Base-by-base conservation (phyloP, 768 basidiomycete species). In the Suillus lakei region DNA sequence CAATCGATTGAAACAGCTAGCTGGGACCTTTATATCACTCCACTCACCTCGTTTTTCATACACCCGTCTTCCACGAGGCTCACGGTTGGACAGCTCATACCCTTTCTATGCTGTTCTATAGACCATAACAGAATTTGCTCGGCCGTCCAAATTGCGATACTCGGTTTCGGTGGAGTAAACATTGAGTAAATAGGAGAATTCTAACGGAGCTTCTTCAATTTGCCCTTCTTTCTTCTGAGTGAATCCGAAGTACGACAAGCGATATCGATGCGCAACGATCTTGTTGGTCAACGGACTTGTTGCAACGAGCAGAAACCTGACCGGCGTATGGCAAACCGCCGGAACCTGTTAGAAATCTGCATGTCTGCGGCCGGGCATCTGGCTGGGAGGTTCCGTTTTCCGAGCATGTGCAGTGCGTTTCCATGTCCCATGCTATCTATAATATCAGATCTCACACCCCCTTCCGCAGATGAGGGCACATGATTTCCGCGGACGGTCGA, bases 401-500 rank as follows among this genome's bases (percentile, higher is more conserved):
- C 26, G 53, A 59, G 54, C 53, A 62, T 62, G 50, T 62, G 54
- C 34, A 30, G 28, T 50, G 21, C 61, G 32, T 62, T 50, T 62
- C 38, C 43, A 44, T 61, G 58, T 64, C 65, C 62, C 53, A 66
- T 64, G 62, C 61, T 65, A 65, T 63, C 64, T 65, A n/a, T 43
- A 50, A 59, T 58, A 13, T 60, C 36, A 64, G 75, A 75, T 76
- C 74, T 71, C 70, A 64, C 64, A 50, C 69, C 28, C 68, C 10
- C 16, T 61, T 66, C 74, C 66, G 65, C 71, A 74, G 67, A 69
- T 60, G 64, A 68, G 38, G 43, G 62, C 61, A 54, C 10, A 70
- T 70, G 74, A 73, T 77, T 77, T 74, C 74, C 74, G 74, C 74
- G 74, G 74, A 75, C 61, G 26, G 67, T 73, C 10, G 48, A 18